phyloP scores from a whole-genome alignment of 192 early-diverging fungal genomes.

The Coemansia sp. region DNA sequence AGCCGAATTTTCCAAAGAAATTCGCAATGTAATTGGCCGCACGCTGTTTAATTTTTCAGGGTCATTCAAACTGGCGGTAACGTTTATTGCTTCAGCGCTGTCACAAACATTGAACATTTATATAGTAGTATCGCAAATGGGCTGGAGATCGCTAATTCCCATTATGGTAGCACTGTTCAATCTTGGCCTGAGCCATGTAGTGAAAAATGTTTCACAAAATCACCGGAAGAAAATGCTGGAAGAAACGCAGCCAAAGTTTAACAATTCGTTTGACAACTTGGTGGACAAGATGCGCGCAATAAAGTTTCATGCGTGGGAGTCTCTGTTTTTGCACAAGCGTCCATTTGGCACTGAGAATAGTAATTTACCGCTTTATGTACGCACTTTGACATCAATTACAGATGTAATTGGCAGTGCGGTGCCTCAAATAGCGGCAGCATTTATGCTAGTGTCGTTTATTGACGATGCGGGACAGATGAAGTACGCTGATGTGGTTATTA shows the following conservation, averaged over 20 bases:
- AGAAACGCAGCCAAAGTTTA: constrained; percentile 6
- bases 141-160: constrained; percentile 19
- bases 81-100: not conserved
- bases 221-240: not conserved
- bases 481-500: constrained; percentile 18
- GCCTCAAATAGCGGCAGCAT: constrained; percentile 56
- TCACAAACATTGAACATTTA: constrained; percentile 17
- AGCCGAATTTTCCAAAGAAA: constrained; percentile 1
- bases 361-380: constrained; percentile 1
- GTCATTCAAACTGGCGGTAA: not conserved
- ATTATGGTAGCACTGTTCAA: constrained; percentile 9
- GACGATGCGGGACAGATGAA: constrained; percentile 17
- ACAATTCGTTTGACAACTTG: not conserved
- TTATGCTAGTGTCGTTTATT: constrained; percentile 59
- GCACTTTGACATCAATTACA: constrained; percentile 1
- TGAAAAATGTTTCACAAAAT: not conserved
- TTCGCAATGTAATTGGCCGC: not conserved
- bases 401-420: constrained; percentile 13
- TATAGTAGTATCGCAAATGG: constrained; percentile 16
- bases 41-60: not conserved
- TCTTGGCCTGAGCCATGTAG: not conserved
- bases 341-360: constrained; percentile 1
- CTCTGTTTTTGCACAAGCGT: constrained; percentile 24
- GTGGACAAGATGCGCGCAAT: constrained; percentile 56
- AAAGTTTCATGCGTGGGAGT: constrained; percentile 67